Conservation (phyloP, 306 rosid species). For the Castanopsis chinensis region DNA sequence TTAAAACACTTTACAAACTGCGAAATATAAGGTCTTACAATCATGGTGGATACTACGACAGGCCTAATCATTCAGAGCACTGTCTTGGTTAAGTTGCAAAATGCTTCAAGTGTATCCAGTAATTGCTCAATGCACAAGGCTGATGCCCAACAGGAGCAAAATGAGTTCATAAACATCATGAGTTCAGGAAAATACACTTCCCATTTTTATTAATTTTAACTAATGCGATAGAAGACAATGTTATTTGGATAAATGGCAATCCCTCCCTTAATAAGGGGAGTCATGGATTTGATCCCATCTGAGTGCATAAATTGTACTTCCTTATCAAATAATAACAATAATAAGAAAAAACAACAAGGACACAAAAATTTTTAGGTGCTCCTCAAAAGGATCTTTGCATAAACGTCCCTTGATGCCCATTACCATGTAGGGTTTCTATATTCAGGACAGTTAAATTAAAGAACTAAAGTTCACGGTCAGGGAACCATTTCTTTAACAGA, state of each 20-base stretch:
- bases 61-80: background rate
- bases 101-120: no score
- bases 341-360: background rate
- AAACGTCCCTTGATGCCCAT: background rate
- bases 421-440: background rate
- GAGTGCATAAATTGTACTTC: background rate
- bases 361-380: background rate
- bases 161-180: background rate
- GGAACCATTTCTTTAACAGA: background rate
- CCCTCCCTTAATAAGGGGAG: background rate
- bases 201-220: background rate
- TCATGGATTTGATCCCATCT: background rate
- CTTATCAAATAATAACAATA: background rate
- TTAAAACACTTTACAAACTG: background rate
- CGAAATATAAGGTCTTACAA: background rate
- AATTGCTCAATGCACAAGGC: no score
- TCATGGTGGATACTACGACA: background rate
- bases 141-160: background rate
- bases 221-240: background rate
- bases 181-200: background rate
- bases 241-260: background rate
- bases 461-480: background rate
- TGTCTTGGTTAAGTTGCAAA: no score
- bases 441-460: background rate
- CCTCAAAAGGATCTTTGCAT: background rate